Base-by-base conservation (phyloP, 805 yeast species). In the Nakazawaea peltata region DNA sequence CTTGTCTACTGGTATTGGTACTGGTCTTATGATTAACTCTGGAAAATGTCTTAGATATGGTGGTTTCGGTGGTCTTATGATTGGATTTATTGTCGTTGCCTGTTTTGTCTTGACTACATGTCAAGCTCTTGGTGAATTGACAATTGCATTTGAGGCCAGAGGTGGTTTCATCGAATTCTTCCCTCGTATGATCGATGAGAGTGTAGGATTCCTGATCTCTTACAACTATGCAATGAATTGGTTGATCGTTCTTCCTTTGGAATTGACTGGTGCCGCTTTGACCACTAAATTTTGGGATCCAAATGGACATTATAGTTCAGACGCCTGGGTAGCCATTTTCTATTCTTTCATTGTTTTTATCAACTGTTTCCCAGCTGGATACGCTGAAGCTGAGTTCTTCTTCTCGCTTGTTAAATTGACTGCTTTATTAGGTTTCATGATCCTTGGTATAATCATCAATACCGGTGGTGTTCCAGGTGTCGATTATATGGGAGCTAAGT, bases 11-110 rank as follows among this genome's bases (percentile, higher is more conserved):
- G 67, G 78, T 28, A 71, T 78, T 26, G 84, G 84, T 40, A 76
- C 83, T 0, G 84, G 86, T 50, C 56, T 78, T 37, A 76, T 79
- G 42, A 71, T 78, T 36, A 83, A 82, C 39, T 68, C 81, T 3
- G 84, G 83, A 36, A 56, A 67, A 28, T 73, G 81, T 1, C 59
- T 80, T 41, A 51, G 52, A 24, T 62, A 67, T 14, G 81, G 81
- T 48, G 86, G 86, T 28, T 81, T 83, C 4, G 82, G 76, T 3
- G 70, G 79, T 23, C 52, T 78, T 24, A 63, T 78, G 33, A 69
- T 77, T 28, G 77, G 72, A 41, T 70, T 77, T 63, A 45, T 54
- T 16, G 55, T 74, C 26, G 64, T 72, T 19, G 79, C 81, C 38
- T 49, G 72, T 6, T 63, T 77, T 63, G 68, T 77, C 32, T 76